These are phyloP conservation scores for Yamadazyma pseudoaaseri DNA, from an alignment of 1,139 yeast species.

Conservation along the genomic window DNA sequence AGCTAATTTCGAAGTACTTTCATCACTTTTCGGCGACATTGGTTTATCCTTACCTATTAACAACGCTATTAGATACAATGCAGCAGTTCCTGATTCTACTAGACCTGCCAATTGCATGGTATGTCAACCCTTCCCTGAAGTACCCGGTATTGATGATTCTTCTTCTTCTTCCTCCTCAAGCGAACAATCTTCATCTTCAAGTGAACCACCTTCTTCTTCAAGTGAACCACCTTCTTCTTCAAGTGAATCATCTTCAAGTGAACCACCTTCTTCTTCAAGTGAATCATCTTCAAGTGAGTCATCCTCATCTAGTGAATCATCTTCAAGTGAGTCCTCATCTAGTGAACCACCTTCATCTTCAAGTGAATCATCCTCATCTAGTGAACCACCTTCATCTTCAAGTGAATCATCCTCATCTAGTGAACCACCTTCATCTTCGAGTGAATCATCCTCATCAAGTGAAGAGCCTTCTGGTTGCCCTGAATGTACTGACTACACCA, in stretches of 20 bases:
- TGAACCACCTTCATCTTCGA: slow-evolving; percentile 5
- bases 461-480: slow-evolving; percentile 6
- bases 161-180: slow-evolving; percentile 4
- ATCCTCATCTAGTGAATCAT: slow-evolving; percentile 1
- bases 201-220: slow-evolving; percentile 7
- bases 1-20: slow-evolving; percentile 7
- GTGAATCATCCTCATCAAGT: slow-evolving; percentile 7
- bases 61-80: slow-evolving; percentile 18
- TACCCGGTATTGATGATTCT: slow-evolving; percentile 9
- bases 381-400: slow-evolving; percentile 6
- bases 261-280: slow-evolving; percentile 5
- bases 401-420: slow-evolving; percentile 8
- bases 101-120: slow-evolving; percentile 13
- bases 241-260: slow-evolving; percentile 1
- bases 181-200: not conserved
- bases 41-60: slow-evolving; percentile 11
- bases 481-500: slow-evolving; percentile 11
- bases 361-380: slow-evolving; percentile 6
- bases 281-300: slow-evolving; percentile 4
- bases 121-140: slow-evolving; percentile 12
- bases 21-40: slow-evolving; percentile 10
- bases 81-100: slow-evolving; percentile 13
- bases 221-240: slow-evolving; percentile 2
- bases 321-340: slow-evolving; percentile 6
- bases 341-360: slow-evolving; percentile 7